Evolutionary conservation across 2,329 filamentous ascomycete genomes (phyloP).

Genomic region (Venturiaceae sp.): DNA sequence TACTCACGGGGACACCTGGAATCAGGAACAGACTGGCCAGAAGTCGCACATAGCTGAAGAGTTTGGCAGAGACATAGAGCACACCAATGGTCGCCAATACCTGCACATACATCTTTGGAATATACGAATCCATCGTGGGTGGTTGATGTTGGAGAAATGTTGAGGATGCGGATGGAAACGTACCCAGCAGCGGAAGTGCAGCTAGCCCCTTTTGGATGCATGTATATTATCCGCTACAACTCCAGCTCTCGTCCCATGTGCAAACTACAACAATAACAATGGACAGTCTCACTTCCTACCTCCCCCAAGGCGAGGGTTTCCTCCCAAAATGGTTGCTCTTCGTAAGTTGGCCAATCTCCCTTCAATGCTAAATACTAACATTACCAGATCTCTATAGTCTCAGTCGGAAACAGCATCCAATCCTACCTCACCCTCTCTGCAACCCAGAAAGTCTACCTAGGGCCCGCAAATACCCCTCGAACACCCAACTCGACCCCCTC

Average conservation of each 20-base stretch:
- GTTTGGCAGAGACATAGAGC: conserved; percentile 25
- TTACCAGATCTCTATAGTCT: conserved; percentile 68
- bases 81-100: conserved; percentile 25
- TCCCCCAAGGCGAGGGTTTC: conserved; percentile 38
- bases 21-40: conserved; percentile 39
- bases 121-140: conserved; percentile 1
- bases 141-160: background rate
- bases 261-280: conserved; percentile 13
- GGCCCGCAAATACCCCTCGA: conserved; percentile 38
- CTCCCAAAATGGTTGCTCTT: conserved; percentile 58
- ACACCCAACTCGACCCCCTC: conserved; percentile 25
- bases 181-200: background rate
- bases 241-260: background rate
- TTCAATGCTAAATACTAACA: background rate
- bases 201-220: background rate
- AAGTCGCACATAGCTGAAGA: conserved; percentile 37
- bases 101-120: background rate
- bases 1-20: conserved; percentile 35
- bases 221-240: background rate
- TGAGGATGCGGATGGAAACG: background rate
- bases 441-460: conserved; percentile 79
- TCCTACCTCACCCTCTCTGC: conserved; percentile 71
- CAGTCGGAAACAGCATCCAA: conserved; percentile 77
- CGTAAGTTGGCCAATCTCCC: conserved; percentile 30
- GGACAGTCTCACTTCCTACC: conserved; percentile 25